Evolutionary conservation across 108 stramenopile species (phyloP).

Genomic region (Skeletonema tropicum): DNA sequence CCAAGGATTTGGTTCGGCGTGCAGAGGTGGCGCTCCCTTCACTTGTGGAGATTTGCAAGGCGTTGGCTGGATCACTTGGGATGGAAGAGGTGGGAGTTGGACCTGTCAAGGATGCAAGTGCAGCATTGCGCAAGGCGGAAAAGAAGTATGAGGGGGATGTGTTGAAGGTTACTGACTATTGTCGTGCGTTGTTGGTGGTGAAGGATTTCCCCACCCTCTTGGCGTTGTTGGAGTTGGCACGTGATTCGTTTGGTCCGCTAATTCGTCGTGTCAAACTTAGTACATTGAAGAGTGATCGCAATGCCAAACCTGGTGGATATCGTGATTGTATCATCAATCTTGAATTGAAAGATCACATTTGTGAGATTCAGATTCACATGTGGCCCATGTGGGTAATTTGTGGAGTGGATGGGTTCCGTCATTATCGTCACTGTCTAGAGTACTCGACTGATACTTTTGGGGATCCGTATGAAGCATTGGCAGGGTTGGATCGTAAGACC

Average conservation of each 20-base stretch:
- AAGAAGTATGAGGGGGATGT: constrained; percentile 86
- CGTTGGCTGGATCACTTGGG: constrained; percentile 78
- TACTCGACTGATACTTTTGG: constrained; percentile 88
- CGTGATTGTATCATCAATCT: constrained; percentile 88
- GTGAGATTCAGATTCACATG: constrained; percentile 88
- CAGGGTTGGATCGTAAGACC: constrained; percentile 86
- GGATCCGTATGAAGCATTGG: constrained; percentile 82
- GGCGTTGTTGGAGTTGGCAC: constrained; percentile 81
- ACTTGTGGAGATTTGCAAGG: constrained; percentile 88
- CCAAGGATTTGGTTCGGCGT: constrained; percentile 58
- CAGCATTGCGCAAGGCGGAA: constrained; percentile 86
- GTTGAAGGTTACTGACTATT: constrained; percentile 84
- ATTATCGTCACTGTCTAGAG: constrained; percentile 88
- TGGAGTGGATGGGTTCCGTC: constrained; percentile 89
- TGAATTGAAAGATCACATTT: constrained; percentile 86
- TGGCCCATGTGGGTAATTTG: constrained; percentile 90
- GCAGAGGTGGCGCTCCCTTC: constrained; percentile 73
- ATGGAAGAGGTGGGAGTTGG: constrained; percentile 88
- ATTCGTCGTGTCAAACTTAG: constrained; percentile 88
- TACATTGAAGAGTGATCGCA: constrained; percentile 67
- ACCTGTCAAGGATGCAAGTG: constrained; percentile 74
- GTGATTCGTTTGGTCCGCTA: constrained; percentile 84
- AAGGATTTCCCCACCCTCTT: constrained; percentile 83
- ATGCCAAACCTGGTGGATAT: constrained; percentile 77
- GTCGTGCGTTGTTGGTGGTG: constrained; percentile 81